Percentiles rank a stretch among this genome's conserved stretches.
These are phyloP conservation scores for Moniliella sp. DNA, from an alignment of 1,284 basidiomycete genomes.

Conservation along the genomic window DNA sequence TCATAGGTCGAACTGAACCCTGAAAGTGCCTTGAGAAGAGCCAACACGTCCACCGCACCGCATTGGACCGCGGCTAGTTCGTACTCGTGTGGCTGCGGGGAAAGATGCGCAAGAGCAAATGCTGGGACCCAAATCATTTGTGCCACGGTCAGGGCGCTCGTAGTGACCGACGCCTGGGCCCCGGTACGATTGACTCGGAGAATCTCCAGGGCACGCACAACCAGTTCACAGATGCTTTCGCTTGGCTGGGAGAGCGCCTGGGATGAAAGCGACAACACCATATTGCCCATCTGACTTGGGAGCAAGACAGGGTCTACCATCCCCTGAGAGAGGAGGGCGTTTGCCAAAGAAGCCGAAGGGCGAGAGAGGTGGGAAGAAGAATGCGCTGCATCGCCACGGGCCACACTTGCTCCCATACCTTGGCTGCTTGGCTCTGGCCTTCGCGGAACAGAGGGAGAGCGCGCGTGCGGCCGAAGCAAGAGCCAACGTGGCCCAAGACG, in stretches of 20 bases:
- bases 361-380: neutral
- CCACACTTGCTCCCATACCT: neutral
- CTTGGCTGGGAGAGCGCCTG: neutral
- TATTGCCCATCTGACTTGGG: neutral
- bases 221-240: neutral
- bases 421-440: neutral
- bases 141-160: neutral
- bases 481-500: neutral
- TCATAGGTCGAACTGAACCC: too few relatives aligned
- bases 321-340: neutral
- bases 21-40: too few relatives aligned
- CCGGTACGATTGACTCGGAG: neutral
- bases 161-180: neutral
- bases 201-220: neutral
- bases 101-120: too few relatives aligned
- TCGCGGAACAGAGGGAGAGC: too few relatives aligned
- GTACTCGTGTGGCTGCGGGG: too few relatives aligned
- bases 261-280: neutral
- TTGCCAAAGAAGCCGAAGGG: neutral
- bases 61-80: too few relatives aligned
- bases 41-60: too few relatives aligned
- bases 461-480: neutral
- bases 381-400: neutral
- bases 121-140: neutral
- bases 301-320: neutral